phyloP scores from a whole-genome alignment of 352 stramenopile genomes.

The Phytophthora citricola region DNA sequence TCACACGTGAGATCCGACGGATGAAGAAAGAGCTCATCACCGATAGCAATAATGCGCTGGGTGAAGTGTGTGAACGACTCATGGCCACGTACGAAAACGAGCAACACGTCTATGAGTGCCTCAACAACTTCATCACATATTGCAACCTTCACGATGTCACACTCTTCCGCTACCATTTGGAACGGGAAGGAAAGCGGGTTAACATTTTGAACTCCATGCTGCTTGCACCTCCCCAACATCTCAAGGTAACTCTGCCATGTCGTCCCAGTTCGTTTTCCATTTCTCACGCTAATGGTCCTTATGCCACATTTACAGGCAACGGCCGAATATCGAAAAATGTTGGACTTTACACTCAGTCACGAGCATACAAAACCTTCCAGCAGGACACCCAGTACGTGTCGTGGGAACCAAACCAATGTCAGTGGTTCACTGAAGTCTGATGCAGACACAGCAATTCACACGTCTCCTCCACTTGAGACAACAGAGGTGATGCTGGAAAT shows the following conservation, averaged over 20 bases:
- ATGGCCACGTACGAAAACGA: conserved; percentile 77
- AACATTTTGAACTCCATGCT: conserved; percentile 70
- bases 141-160: conserved; percentile 50
- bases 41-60: conserved; percentile 49
- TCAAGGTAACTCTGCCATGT: conserved; percentile 41
- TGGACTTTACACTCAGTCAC: conserved; percentile 43
- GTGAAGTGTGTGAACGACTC: conserved; percentile 62
- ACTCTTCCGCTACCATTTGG: conserved; percentile 62
- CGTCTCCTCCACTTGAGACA: conserved; percentile 6
- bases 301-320: conserved; percentile 32
- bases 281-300: background rate
- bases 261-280: background rate
- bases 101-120: conserved; percentile 74
- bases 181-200: conserved; percentile 58
- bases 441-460: conserved; percentile 3
- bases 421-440: background rate
- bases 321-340: conserved; percentile 45
- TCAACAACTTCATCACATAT: conserved; percentile 67
- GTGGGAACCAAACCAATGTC: background rate
- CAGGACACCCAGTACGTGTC: background rate
- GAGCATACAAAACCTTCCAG: conserved; percentile 18
- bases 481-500: conserved; percentile 29
- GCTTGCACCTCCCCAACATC: conserved; percentile 47
- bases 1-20: conserved; percentile 53
- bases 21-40: conserved; percentile 66